These are phyloP conservation scores for Capsicum pubescens DNA, from an alignment of 257 asterid species.

Conservation along the genomic window DNA sequence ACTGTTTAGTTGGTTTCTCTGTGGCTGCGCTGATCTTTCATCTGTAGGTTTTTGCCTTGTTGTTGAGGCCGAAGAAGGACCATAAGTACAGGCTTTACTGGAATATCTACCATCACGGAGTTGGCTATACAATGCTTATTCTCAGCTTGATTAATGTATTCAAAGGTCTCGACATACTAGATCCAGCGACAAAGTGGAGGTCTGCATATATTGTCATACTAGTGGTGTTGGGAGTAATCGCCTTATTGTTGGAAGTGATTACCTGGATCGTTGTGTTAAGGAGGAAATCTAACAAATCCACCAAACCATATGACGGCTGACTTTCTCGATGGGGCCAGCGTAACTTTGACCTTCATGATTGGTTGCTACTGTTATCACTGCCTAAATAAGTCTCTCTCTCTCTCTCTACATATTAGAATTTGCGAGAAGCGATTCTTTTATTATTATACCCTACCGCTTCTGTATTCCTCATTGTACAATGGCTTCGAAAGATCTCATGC, in stretches of 20 bases:
- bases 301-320: slow-evolving; percentile 63
- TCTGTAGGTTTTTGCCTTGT: slow-evolving; percentile 64
- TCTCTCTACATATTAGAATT: not conserved
- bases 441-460: not conserved
- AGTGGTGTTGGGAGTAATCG: slow-evolving; percentile 57
- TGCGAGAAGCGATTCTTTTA: not conserved
- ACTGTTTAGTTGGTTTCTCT: slow-evolving; percentile 9
- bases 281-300: slow-evolving; percentile 54
- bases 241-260: slow-evolving; percentile 59
- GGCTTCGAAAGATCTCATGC: not conserved
- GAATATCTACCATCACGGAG: slow-evolving; percentile 78
- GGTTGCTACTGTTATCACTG: not conserved
- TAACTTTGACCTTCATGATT: slow-evolving; percentile 42
- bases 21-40: not conserved
- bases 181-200: slow-evolving; percentile 70
- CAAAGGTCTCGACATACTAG: slow-evolving; percentile 71
- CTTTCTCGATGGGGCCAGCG: slow-evolving; percentile 35
- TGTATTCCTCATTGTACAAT: not conserved
- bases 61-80: slow-evolving; percentile 79
- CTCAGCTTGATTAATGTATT: slow-evolving; percentile 80
- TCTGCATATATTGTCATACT: slow-evolving; percentile 55
- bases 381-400: not conserved
- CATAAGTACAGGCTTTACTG: slow-evolving; percentile 81
- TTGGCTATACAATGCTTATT: slow-evolving; percentile 63
- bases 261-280: slow-evolving; percentile 70